Evolutionary conservation across 441 rosid species (phyloP).

Genomic region (Lepidium campestre): DNA sequence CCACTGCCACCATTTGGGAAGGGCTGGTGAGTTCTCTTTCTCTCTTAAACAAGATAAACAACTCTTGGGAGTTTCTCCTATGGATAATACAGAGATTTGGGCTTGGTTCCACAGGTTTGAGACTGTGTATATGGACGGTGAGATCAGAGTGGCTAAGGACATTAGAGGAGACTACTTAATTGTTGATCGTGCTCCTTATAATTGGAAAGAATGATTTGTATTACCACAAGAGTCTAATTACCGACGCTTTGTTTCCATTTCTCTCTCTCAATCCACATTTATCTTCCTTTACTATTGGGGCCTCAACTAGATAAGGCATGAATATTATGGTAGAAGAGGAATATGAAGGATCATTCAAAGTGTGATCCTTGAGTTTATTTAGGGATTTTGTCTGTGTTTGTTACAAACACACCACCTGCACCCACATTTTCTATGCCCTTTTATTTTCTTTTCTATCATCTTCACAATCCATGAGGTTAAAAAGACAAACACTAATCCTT

Average conservation of each 20-base stretch:
- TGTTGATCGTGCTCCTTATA: slow-evolving; percentile 73
- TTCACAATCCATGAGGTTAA: not conserved
- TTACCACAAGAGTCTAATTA: not conserved
- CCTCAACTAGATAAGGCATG: not conserved
- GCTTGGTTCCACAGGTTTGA: slow-evolving; percentile 57
- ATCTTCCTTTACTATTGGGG: not conserved
- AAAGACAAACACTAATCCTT: slow-evolving; percentile 6
- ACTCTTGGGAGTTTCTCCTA: not conserved
- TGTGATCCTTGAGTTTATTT: slow-evolving; percentile 12
- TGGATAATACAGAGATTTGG: not conserved
- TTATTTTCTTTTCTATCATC: not conserved
- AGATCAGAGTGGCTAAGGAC: slow-evolving; percentile 86
- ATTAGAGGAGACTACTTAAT: slow-evolving; percentile 83
- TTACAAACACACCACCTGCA: slow-evolving; percentile 24
- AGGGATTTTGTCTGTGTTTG: slow-evolving; percentile 22
- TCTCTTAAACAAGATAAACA: not conserved
- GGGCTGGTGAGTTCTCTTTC: slow-evolving; percentile 65
- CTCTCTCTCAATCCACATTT: not conserved
- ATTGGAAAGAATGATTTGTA: slow-evolving; percentile 45
- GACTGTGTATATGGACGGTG: slow-evolving; percentile 67
- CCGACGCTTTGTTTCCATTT: not conserved
- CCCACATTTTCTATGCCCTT: slow-evolving; percentile 4
- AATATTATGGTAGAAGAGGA: not conserved
- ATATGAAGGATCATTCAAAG: not conserved
- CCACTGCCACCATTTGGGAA: slow-evolving; percentile 89